These are phyloP conservation scores for Gloeostereum incarnatum DNA, from an alignment of 768 basidiomycete species.

Conservation along the genomic window DNA sequence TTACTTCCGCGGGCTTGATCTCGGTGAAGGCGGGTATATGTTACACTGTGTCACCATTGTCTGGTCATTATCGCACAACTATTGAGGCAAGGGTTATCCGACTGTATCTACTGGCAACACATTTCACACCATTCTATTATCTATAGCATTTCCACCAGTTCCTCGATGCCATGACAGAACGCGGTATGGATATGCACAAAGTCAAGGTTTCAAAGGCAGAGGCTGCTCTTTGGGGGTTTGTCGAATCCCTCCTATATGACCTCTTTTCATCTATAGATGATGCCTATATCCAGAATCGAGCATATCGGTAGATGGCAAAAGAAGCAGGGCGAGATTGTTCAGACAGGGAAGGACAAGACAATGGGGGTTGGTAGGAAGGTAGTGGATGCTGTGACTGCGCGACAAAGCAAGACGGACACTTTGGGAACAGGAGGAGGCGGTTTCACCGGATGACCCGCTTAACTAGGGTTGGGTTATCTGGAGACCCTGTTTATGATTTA, in stretches of 20 bases:
- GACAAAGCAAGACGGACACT: too few species aligned
- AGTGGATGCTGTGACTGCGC: conserved; percentile 6
- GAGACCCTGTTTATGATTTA: too few species aligned
- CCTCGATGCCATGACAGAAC: conserved; percentile 37
- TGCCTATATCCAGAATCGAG: conserved; percentile 28
- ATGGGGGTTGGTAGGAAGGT: conserved; percentile 17
- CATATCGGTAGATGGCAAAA: conserved; percentile 36
- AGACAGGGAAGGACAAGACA: conserved; percentile 22
- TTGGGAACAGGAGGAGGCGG: too few species aligned
- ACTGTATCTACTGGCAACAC: too few species aligned
- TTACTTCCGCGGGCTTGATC: conserved; percentile 59
- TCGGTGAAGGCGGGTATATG: conserved; percentile 54
- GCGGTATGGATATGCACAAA: conserved; percentile 50
- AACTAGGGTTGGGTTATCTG: too few species aligned
- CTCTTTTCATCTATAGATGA: neutral
- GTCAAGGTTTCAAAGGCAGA: conserved; percentile 56
- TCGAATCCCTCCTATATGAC: neutral
- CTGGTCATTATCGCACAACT: conserved; percentile 52
- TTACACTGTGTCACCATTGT: conserved; percentile 51
- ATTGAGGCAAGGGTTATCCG: too few species aligned
- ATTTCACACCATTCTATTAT: neutral
- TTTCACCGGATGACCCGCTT: too few species aligned
- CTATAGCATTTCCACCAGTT: conserved; percentile 51
- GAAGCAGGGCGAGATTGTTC: conserved; percentile 19
- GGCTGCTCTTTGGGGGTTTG: conserved; percentile 45